Conservation (phyloP, 1,139 yeast genomes). For the Sugiyamaella sp. region DNA sequence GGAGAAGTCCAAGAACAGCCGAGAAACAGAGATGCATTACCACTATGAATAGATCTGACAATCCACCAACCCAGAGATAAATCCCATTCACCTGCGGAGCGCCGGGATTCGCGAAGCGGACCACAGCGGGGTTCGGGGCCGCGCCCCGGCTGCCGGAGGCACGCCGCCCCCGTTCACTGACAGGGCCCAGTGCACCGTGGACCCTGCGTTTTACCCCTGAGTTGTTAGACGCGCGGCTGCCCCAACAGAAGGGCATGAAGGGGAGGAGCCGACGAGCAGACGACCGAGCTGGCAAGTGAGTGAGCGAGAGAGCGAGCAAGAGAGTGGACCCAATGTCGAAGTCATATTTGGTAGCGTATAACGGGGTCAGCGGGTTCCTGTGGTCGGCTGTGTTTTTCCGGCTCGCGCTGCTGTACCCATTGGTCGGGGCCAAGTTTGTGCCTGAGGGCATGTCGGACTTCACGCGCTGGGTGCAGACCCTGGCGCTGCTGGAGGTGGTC, state of each 20-base stretch:
- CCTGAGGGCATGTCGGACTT: conserved; percentile 62
- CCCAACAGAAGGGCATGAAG: neutral
- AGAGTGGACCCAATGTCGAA: conserved; percentile 8
- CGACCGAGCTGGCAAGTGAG: neutral
- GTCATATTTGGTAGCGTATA: conserved; percentile 54
- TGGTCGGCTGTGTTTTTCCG: conserved; percentile 64
- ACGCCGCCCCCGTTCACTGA: too few species aligned
- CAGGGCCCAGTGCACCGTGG: neutral
- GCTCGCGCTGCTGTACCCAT: conserved; percentile 41
- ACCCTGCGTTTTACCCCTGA: neutral
- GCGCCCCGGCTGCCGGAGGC: conserved; percentile 3
- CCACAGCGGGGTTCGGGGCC: conserved; percentile 1
- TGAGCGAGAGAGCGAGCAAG: neutral
- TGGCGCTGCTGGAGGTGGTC: conserved; percentile 78
- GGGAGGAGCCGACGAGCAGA: neutral
- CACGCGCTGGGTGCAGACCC: conserved; percentile 73
- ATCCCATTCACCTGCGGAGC: neutral
- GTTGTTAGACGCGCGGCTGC: neutral
- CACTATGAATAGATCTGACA: too few species aligned
- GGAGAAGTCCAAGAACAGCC: too few species aligned
- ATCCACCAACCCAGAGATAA: too few species aligned
- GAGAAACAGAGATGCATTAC: too few species aligned
- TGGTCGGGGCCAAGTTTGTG: conserved; percentile 51
- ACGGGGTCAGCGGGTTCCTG: conserved; percentile 62
- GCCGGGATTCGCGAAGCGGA: neutral